Conservation (phyloP, 2,329 filamentous ascomycete genomes). For the Ustilaginoidea virens region DNA sequence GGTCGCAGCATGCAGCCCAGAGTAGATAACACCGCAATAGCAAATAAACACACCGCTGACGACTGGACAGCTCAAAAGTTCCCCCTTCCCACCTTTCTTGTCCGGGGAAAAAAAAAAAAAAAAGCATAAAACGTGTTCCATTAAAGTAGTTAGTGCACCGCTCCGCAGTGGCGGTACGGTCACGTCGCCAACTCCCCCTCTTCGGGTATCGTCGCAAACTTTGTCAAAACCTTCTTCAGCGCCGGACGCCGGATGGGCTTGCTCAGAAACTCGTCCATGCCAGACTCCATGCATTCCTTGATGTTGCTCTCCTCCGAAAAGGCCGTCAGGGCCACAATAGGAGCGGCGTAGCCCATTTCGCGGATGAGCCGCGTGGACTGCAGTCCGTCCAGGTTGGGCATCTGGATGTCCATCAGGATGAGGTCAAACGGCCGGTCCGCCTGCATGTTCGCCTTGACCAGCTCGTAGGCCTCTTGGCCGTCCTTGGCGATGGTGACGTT, state of each 20-base stretch:
- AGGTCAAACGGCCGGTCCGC: constrained; percentile 60
- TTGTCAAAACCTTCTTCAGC: constrained; percentile 72
- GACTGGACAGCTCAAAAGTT: no score
- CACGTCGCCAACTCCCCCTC: constrained; percentile 25
- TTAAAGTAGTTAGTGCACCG: not conserved
- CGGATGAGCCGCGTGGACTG: constrained; percentile 77
- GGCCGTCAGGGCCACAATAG: constrained; percentile 81
- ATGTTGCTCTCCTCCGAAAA: constrained; percentile 85
- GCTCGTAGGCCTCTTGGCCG: constrained; percentile 74
- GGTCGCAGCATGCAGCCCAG: no score
- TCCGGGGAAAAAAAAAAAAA: no score
- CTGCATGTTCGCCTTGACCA: constrained; percentile 71
- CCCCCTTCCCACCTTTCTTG: no score
- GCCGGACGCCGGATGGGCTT: constrained; percentile 69
- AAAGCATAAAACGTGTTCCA: no score
- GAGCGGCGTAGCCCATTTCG: constrained; percentile 70
- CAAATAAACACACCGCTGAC: no score
- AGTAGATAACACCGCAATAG: no score
- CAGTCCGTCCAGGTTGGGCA: constrained; percentile 84
- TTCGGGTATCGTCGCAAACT: constrained; percentile 68
- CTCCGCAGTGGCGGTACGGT: no score
- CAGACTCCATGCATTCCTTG: constrained; percentile 71
- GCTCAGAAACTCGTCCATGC: constrained; percentile 80
- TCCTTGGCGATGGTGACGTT: constrained; percentile 81
- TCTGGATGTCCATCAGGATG: constrained; percentile 93